These are phyloP conservation scores for Thelonectria discophora DNA, from an alignment of 2,329 filamentous ascomycete genomes.

Conservation along the genomic window DNA sequence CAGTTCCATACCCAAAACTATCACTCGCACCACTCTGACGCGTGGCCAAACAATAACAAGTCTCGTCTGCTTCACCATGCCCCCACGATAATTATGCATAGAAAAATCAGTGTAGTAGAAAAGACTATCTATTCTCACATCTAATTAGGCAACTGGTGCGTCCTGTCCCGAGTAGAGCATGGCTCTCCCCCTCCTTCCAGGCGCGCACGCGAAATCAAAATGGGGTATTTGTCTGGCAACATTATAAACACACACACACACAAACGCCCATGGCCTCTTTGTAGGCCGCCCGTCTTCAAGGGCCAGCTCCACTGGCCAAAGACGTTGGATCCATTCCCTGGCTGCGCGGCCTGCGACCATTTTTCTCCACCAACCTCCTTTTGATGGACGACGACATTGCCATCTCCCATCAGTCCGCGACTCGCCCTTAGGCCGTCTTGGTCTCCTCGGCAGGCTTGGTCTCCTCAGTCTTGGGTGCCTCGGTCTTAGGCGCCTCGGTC, in stretches of 20 bases:
- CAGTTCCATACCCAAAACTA: background rate
- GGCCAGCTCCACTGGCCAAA: conserved; percentile 9
- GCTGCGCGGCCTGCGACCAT: background rate
- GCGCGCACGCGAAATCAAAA: conserved; percentile 24
- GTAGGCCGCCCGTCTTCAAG: conserved; percentile 4
- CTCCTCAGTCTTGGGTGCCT: conserved; percentile 1
- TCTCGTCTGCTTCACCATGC: too few species aligned
- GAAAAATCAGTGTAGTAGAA: background rate
- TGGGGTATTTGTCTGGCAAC: conserved; percentile 22
- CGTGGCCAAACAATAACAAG: background rate
- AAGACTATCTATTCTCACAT: conserved; percentile 19
- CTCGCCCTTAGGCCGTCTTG: conserved; percentile 15
- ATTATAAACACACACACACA: conserved; percentile 23
- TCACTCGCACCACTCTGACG: background rate
- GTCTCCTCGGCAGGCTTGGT: conserved; percentile 15
- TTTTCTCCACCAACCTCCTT: conserved; percentile 7
- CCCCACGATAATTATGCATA: background rate
- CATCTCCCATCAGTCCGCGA: background rate
- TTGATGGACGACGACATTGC: conserved; percentile 1
- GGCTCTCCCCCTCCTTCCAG: conserved; percentile 8
- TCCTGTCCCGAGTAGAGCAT: conserved; percentile 9
- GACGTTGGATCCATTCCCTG: conserved; percentile 2
- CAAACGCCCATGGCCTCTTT: conserved; percentile 11
- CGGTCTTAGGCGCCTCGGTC: conserved; percentile 7
- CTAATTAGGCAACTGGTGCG: conserved; percentile 20